Evolutionary conservation across 306 rosid genomes (phyloP).

Genomic region (Carpinus fangiana): DNA sequence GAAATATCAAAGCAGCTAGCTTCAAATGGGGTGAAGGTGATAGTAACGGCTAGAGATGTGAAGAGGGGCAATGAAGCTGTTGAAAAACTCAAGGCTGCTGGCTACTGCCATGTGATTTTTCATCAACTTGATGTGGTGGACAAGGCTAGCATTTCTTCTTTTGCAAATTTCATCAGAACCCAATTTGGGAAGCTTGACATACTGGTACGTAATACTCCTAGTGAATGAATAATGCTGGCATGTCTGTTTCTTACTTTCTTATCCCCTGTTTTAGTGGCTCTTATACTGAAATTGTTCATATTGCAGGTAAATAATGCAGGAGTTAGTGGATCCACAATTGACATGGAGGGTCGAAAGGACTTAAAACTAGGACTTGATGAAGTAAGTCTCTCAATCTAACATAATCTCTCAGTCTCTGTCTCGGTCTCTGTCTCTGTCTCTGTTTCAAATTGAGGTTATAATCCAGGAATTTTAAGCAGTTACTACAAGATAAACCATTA

Average conservation of each 20-base stretch:
- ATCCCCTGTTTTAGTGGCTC: too few relatives aligned
- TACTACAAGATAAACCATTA: not conserved
- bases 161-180: not conserved
- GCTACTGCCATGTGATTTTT: not conserved
- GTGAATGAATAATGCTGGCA: too few relatives aligned
- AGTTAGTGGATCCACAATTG: too few relatives aligned
- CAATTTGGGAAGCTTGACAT: slow-evolving; percentile 8
- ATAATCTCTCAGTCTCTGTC: too few relatives aligned
- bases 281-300: too few relatives aligned
- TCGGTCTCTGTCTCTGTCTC: too few relatives aligned
- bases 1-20: slow-evolving; percentile 2
- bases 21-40: not conserved
- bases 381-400: too few relatives aligned
- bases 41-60: not conserved
- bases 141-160: not conserved
- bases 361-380: too few relatives aligned
- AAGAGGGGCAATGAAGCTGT: not conserved
- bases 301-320: too few relatives aligned
- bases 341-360: too few relatives aligned
- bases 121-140: slow-evolving; percentile 9
- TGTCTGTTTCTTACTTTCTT: too few relatives aligned
- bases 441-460: not conserved
- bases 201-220: not conserved
- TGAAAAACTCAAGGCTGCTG: not conserved
- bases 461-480: not conserved